Conservation (phyloP, 495 filamentous ascomycete species). For the Aspergillus conjunctus region DNA sequence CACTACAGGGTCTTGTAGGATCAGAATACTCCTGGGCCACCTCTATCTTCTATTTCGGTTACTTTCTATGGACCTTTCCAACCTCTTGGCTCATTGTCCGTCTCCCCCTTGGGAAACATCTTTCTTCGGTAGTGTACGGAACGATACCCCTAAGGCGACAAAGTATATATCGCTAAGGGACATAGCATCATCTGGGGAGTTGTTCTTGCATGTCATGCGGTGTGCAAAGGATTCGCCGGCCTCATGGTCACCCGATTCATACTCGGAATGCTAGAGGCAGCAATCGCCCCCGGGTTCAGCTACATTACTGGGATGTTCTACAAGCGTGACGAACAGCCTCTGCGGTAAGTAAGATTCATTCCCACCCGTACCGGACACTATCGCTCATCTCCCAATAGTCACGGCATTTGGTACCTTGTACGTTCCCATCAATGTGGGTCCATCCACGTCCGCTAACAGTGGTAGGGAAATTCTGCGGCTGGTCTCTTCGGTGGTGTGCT, state of each 20-base stretch:
- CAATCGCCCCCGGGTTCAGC: slow-evolving; percentile 58
- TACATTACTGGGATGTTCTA: slow-evolving; percentile 63
- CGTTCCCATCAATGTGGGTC: not conserved
- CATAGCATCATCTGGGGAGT: slow-evolving; percentile 32
- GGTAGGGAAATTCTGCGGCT: slow-evolving; percentile 2
- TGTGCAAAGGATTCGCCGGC: slow-evolving; percentile 50
- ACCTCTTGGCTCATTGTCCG: slow-evolving; percentile 54
- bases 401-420: not conserved
- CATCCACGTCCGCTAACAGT: not conserved
- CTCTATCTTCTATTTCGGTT: slow-evolving; percentile 53
- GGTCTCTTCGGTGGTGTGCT: slow-evolving; percentile 7
- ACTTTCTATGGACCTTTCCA: slow-evolving; percentile 52
- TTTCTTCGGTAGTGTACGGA: slow-evolving; percentile 32
- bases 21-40: slow-evolving; percentile 53
- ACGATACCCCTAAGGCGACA: not conserved
- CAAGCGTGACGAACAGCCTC: slow-evolving; percentile 21
- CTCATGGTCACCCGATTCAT: slow-evolving; percentile 55
- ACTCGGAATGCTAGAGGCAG: slow-evolving; percentile 57
- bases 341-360: not conserved
- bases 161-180: not conserved
- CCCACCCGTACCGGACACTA: not conserved
- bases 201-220: slow-evolving; percentile 42
- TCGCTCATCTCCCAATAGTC: not conserved
- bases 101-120: slow-evolving; percentile 55
- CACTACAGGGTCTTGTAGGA: slow-evolving; percentile 35